Evolutionary conservation across 352 stramenopile genomes (phyloP), one percentile per base, ranked within the genome.

Genomic region (Phytophthora idaei): DNA sequence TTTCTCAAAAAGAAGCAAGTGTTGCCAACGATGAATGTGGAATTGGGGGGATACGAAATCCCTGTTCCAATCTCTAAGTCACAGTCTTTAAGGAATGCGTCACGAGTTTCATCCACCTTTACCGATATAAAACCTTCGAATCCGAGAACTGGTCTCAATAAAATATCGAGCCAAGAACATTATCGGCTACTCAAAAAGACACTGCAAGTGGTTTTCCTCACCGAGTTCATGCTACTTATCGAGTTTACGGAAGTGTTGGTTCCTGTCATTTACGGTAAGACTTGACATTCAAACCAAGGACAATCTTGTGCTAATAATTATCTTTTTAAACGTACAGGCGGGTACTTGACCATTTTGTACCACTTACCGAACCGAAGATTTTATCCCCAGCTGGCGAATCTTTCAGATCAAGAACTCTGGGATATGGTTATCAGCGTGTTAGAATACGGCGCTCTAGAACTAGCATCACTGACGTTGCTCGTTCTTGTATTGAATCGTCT

Each of bases 201-300:
- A 0, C 44, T 72, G 0, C 57, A 69, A 48, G 34, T 82, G 17
- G 63, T 83, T 2, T 72, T 81, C 31, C 31, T 82, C 15, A 76
- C 67, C 3, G 78, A 83, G 53, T 83, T 77, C 15, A 39, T 83
- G 41, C 52, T 83, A 27, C 67, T 83, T 2, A 61, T 75, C 15
- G 77, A 86, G 56, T 78, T 75, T 34, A 71, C 64, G 0, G 75
- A 81, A 45, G 67, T 80, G 15, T 25, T 76, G 34, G 59, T 80
- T 39, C 67, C 75, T 2, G 7, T 69, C 11, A 62, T 81, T 9
- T 80, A 81, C 36, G 42, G 71, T 81, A 51, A 45, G 63, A 60
- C 36, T 29, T 2, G 17, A 29, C 28, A 29, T 6, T 45, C 37
- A 6, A 45, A 42, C 2, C 11, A 45, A 21, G 15, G 4, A 17